These are phyloP conservation scores for Neofusicoccum sp. DNA, from an alignment of 2,329 filamentous ascomycete genomes.

Conservation along the genomic window DNA sequence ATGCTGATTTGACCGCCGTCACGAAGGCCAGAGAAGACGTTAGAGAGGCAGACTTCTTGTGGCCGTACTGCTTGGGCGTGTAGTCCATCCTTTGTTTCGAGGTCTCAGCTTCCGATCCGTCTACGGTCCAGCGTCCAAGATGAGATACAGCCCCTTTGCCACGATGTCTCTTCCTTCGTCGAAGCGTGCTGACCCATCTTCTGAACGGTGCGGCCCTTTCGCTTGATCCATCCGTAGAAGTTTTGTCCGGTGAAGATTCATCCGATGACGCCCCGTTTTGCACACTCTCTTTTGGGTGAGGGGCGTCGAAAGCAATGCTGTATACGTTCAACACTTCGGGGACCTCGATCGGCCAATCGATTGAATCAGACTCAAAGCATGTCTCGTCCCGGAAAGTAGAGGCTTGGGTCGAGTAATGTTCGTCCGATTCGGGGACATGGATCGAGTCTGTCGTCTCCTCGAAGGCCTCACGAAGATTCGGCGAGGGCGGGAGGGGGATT, in stretches of 20 bases:
- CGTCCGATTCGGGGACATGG: background rate
- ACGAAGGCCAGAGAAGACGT: constrained; percentile 79
- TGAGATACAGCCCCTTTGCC: constrained; percentile 42
- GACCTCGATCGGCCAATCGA: constrained; percentile 3
- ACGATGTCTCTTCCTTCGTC: constrained; percentile 54
- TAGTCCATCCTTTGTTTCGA: background rate
- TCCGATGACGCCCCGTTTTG: background rate
- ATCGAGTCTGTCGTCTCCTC: constrained; percentile 15
- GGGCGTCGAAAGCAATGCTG: background rate
- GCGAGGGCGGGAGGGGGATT: constrained; percentile 20
- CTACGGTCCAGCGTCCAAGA: constrained; percentile 38
- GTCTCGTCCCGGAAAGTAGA: constrained; percentile 12
- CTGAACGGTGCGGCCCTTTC: constrained; percentile 56
- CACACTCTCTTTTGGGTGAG: background rate
- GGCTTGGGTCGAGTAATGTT: background rate
- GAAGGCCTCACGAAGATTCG: constrained; percentile 14
- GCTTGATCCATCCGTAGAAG: background rate
- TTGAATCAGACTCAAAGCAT: background rate
- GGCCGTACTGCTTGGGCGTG: constrained; percentile 28
- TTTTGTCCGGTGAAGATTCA: background rate
- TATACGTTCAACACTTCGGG: constrained; percentile 1
- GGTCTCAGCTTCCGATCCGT: constrained; percentile 25
- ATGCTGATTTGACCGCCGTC: constrained; percentile 78
- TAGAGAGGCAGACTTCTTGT: constrained; percentile 58
- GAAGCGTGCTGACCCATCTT: constrained; percentile 73